Base-by-base conservation (phyloP, 192 early-diverging fungal genomes). In the Backusella tarrabulga region DNA sequence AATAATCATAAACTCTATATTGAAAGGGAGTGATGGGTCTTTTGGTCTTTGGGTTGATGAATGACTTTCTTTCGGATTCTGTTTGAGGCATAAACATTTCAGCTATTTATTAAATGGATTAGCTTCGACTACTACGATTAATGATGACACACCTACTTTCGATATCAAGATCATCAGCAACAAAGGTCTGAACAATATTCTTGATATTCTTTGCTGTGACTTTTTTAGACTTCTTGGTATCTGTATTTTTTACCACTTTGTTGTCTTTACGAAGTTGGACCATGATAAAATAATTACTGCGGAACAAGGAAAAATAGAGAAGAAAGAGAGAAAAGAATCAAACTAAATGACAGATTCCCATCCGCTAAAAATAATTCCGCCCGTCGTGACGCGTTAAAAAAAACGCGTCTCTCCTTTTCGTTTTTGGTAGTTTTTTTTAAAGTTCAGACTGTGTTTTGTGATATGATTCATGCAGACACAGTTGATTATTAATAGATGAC, bases 1-100 rank as follows among this genome's bases (percentile, higher is more conserved):
- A 90, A 4, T 87, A 78, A 52, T 94, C 93, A 71, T 93, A 94
- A 40, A 94, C 91, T 19, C 85, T 79, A 79, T 90, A 94, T 78
- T 94, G 93, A 69, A 94, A 94, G 32, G 83, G 83, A 1, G 93
- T 94, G 8, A 94, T 80, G 23, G 79, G 87, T 26, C 89, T 87
- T 1, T 81, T 80, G n/a, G 90, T 91, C 42, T 85, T 87, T 2
- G 76, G 72, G 32, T 90, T 92, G 23, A 90, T 42, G 35, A 83
- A 91, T 23, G 76, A 23, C 9, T 41, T 46, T 67, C 74, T 41
- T 46, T 75, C 74, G 2, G 21, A 8, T 11, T 21, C 8, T 9
- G 74, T 68, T 11, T n/a, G 23, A 17, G 74, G 74, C 26, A 60
- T 67, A 15, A 63, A 38, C 21, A 40, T 60, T 15, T 42, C 35